These are phyloP conservation scores for Nemania diffusa DNA, from an alignment of 2,329 filamentous ascomycete species.

Conservation along the genomic window DNA sequence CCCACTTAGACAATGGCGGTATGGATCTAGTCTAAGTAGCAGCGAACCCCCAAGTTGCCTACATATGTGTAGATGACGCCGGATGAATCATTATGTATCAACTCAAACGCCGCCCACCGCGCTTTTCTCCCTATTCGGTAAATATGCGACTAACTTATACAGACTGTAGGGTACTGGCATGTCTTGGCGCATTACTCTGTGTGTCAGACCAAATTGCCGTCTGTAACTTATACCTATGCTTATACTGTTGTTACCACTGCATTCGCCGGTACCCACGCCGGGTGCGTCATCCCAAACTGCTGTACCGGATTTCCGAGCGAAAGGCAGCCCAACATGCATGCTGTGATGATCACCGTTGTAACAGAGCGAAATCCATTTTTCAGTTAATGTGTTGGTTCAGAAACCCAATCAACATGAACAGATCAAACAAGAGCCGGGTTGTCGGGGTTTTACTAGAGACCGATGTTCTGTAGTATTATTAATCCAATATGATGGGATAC, in stretches of 20 bases:
- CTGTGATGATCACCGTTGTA: too few relatives aligned
- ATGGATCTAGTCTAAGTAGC: too few relatives aligned
- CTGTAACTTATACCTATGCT: too few relatives aligned
- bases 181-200: slow-evolving; percentile 2
- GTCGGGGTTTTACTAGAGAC: slow-evolving; percentile 14
- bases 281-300: background rate
- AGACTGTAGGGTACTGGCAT: background rate
- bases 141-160: too few relatives aligned
- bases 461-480: slow-evolving; percentile 18
- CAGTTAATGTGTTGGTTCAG: background rate
- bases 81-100: slow-evolving; percentile 24
- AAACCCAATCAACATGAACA: too few relatives aligned
- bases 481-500: background rate
- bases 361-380: background rate
- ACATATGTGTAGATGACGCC: background rate
- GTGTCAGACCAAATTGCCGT: slow-evolving; percentile 6
- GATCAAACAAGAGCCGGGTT: slow-evolving; percentile 14
- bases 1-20: too few relatives aligned
- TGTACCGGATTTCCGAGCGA: slow-evolving; percentile 20
- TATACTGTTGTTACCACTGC: too few relatives aligned
- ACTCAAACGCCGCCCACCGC: background rate
- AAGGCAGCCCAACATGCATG: background rate
- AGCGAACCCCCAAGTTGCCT: background rate
- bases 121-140: background rate
- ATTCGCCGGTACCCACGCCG: background rate